Percentiles rank a stretch among this genome's conserved stretches.
These are phyloP conservation scores for Aaosphaeria pasadenensis DNA, from an alignment of 2,329 filamentous ascomycete species.

Conservation along the genomic window DNA sequence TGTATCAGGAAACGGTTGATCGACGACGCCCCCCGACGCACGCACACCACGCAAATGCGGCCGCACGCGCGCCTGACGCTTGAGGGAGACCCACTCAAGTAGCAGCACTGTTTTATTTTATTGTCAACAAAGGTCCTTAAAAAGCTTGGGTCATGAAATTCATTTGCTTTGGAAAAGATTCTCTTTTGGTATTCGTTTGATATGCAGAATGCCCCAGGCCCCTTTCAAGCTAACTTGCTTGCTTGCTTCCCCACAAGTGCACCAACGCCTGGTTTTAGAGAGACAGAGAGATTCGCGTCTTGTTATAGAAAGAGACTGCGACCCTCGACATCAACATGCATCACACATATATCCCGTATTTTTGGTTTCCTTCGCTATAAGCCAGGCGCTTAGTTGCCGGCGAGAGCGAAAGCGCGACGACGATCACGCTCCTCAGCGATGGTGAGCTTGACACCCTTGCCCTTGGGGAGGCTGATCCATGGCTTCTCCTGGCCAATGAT, in stretches of 20 bases:
- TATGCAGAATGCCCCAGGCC: conserved; percentile 29
- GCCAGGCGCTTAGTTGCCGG: conserved; percentile 44
- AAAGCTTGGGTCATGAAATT: too few relatives aligned
- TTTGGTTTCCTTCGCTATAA: conserved; percentile 1
- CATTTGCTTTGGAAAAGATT: conserved; percentile 7
- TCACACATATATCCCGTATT: background rate
- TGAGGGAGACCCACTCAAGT: too few relatives aligned
- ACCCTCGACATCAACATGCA: conserved; percentile 23
- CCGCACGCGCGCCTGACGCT: too few relatives aligned
- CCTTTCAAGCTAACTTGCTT: conserved; percentile 10
- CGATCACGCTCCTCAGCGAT: conserved; percentile 99
- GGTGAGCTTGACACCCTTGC: conserved; percentile 97
- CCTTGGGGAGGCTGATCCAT: conserved; percentile 99
- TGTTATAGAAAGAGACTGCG: conserved; percentile 8
- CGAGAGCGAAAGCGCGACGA: conserved; percentile 69
- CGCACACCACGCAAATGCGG: too few relatives aligned
- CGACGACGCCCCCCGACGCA: too few relatives aligned
- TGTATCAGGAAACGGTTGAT: too few relatives aligned
- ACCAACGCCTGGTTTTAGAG: conserved; percentile 33
- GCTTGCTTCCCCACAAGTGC: conserved; percentile 22
- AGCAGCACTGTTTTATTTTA: too few relatives aligned
- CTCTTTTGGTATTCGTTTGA: conserved; percentile 32
- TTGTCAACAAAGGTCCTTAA: too few relatives aligned
- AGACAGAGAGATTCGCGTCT: too few relatives aligned
- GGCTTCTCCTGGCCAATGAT: conserved; percentile 98